A percentile compares a stretch with the other conserved stretches of the same genome.
These are phyloP conservation scores for Suillus lakei DNA, from an alignment of 768 basidiomycete genomes.

Conservation along the genomic window DNA sequence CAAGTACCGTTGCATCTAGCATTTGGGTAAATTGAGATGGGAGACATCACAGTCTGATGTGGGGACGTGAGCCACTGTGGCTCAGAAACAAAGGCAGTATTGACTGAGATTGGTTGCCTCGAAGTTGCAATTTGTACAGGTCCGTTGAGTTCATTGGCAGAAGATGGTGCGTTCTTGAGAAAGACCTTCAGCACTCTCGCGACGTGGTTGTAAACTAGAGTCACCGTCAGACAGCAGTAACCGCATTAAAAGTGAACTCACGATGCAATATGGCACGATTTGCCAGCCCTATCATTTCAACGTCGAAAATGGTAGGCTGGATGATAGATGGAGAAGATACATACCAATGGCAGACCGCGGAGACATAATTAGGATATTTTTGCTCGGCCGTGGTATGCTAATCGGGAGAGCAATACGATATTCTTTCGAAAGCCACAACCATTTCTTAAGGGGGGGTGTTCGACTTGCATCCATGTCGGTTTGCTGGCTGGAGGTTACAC, in stretches of 20 bases:
- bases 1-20: neutral
- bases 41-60: neutral
- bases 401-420: neutral
- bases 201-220: neutral
- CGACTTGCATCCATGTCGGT: neutral
- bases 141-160: neutral
- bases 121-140: neutral
- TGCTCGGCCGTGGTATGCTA: neutral
- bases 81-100: neutral
- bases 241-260: neutral
- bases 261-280: neutral
- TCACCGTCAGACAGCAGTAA: neutral
- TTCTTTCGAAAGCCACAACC: neutral
- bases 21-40: neutral
- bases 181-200: neutral
- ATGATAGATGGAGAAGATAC: neutral
- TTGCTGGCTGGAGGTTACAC: neutral
- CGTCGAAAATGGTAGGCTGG: neutral
- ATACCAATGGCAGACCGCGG: neutral
- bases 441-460: neutral
- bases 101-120: neutral
- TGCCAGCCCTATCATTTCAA: neutral
- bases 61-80: constrained; percentile 1
- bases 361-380: neutral
- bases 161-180: neutral